Evolutionary conservation across 2,329 filamentous ascomycete genomes (phyloP).

Genomic region (Penicillium brasilianum): DNA sequence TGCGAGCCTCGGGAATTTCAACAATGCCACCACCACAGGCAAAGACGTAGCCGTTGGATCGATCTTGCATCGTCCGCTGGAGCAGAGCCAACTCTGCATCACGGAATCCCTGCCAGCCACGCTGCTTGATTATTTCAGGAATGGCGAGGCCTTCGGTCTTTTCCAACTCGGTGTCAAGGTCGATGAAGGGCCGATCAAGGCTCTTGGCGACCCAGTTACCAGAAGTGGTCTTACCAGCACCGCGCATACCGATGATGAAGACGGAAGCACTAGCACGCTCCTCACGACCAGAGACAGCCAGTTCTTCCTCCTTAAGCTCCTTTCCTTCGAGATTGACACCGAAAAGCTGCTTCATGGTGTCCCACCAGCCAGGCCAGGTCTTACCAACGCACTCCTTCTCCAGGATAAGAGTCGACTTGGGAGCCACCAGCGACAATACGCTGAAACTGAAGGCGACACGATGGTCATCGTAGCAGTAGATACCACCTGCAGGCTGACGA

Average conservation of each 20-base stretch:
- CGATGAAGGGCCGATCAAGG: conserved; percentile 77
- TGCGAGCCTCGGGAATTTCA: conserved; percentile 78
- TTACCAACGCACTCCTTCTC: conserved; percentile 95
- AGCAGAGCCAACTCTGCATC: conserved; percentile 77
- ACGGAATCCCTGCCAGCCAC: conserved; percentile 88
- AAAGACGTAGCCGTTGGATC: conserved; percentile 77
- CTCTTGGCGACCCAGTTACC: conserved; percentile 82
- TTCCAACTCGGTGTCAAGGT: conserved; percentile 89
- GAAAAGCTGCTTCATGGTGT: conserved; percentile 79
- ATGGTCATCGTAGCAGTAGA: conserved; percentile 97
- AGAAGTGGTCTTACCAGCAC: conserved; percentile 93
- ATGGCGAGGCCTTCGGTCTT: conserved; percentile 74
- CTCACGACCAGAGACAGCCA: conserved; percentile 43
- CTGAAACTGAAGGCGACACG: conserved; percentile 98
- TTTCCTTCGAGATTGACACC: conserved; percentile 75
- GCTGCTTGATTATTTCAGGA: conserved; percentile 78
- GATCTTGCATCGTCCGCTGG: conserved; percentile 73
- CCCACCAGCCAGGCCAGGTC: conserved; percentile 99
- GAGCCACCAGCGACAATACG: conserved; percentile 76
- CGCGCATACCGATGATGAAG: conserved; percentile 96
- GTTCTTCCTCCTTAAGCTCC: conserved; percentile 57
- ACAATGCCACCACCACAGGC: conserved; percentile 95
- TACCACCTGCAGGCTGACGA: conserved; percentile 64
- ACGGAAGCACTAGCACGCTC: conserved; percentile 67
- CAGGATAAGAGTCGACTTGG: conserved; percentile 74